These are phyloP conservation scores for Domatiomyces catenatus DNA, from an alignment of 2,329 filamentous ascomycete genomes.

Conservation along the genomic window DNA sequence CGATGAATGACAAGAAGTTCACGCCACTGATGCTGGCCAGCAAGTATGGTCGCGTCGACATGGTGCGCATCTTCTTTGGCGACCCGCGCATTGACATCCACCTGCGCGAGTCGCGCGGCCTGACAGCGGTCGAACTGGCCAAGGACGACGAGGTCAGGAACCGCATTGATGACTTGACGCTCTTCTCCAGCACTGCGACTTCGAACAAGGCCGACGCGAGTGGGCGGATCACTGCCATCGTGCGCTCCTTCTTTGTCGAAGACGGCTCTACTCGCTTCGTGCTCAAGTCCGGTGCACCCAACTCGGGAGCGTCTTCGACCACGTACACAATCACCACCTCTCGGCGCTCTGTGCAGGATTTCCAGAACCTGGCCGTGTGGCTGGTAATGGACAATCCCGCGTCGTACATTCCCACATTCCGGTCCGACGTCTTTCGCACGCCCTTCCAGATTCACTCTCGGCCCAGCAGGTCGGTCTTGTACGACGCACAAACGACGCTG, in stretches of 20 bases:
- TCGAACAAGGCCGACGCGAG: conserved; percentile 43
- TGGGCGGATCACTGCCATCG: conserved; percentile 76
- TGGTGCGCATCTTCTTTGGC: conserved; percentile 74
- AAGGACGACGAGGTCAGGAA: conserved; percentile 97
- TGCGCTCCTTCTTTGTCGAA: conserved; percentile 92
- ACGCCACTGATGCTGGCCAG: conserved; percentile 95
- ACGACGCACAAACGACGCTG: conserved; percentile 72
- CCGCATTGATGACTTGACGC: conserved; percentile 80
- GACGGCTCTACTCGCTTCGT: conserved; percentile 87
- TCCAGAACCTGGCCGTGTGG: conserved; percentile 75
- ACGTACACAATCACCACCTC: conserved; percentile 86
- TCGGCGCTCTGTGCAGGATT: conserved; percentile 71
- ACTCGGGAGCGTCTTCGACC: conserved; percentile 48
- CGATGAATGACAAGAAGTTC: conserved; percentile 85
- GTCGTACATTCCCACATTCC: conserved; percentile 76
- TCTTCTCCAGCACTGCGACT: conserved; percentile 52
- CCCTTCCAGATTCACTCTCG: conserved; percentile 89
- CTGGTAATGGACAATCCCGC: conserved; percentile 81
- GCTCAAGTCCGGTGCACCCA: conserved; percentile 76
- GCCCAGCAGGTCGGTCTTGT: conserved; percentile 70
- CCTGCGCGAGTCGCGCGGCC: conserved; percentile 67
- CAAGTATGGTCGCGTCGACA: conserved; percentile 90
- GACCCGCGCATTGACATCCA: conserved; percentile 77
- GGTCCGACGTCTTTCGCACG: conserved; percentile 50
- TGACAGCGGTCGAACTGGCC: conserved; percentile 88